Base-by-base conservation (phyloP, 225 moss, liverwort and hornwort genomes). In the Straminergon stramineum region DNA sequence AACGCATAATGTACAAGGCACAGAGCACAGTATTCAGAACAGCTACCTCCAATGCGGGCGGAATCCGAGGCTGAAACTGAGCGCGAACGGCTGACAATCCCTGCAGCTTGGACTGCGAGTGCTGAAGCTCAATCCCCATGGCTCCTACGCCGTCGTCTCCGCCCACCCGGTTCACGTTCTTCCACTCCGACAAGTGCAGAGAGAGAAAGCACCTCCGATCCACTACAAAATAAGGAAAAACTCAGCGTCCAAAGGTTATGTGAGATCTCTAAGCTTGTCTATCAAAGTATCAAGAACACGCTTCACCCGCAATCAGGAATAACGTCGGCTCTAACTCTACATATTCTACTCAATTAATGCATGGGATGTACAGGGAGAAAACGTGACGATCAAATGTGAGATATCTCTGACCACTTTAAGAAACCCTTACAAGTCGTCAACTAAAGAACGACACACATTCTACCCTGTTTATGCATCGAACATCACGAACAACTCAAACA, bases 91-190 rank as follows among this genome's bases (percentile, higher is more conserved):
- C 93, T 20, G 94, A 86, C 30, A 94, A 64, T n/a, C 94, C 94
- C 90, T 93, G 93, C 84, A 94, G 77, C 90, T 92, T 93, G 55
- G 88, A 56, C 87, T 86, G 85, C 82, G 87, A 89, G 79, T 88
- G 91, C 91, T 90, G 88, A 24, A 94, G 35, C 55, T 93, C 92
- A 79, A 94, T 90, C 87, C 94, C 94, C 94, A 94, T 94, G 73
- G 91, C 92, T 51, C 82, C 62, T 26, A n/a, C 68, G n/a, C 31
- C 86, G 39, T 75, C 79, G 52, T 21, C 60, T 43, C 81, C 52
- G 53, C 75, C 81, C 78, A 86, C 85, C 60, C 66, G 53, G 78
- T 74, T 81, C 83, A 86, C 83, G 81, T 51, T 88, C 73, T 66
- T 88, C 17, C 65, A 64, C 79, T 79, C 26, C 35, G 39, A 60